phyloP scores from a whole-genome alignment of 345 rosid genomes.

The Acer yangbiense region DNA sequence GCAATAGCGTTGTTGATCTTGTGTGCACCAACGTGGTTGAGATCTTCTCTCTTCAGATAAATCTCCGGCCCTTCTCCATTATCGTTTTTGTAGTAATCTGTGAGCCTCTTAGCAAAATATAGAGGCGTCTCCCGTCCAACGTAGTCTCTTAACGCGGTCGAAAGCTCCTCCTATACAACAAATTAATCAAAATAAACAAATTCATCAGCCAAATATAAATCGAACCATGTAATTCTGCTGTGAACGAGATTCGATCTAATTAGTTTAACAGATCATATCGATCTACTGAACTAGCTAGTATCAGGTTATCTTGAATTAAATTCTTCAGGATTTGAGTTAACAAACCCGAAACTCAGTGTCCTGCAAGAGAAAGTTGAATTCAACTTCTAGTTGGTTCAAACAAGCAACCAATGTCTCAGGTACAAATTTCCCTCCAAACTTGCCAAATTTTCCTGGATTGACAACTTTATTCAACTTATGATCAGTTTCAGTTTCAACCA shows the following conservation, averaged over 20 bases:
- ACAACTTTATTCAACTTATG: not conserved
- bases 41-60: constrained; percentile 85
- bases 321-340: not conserved
- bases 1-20: constrained; percentile 87
- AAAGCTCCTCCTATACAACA: constrained; percentile 57
- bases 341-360: constrained; percentile 73
- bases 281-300: too few relatives aligned
- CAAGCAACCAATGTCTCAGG: constrained; percentile 64
- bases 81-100: constrained; percentile 59
- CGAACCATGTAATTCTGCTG: too few relatives aligned
- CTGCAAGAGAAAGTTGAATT: constrained; percentile 41
- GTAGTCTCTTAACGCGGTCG: constrained; percentile 62
- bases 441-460: constrained; percentile 54
- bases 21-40: constrained; percentile 76
- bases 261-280: too few relatives aligned
- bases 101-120: constrained; percentile 66
- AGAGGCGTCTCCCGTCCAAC: constrained; percentile 85
- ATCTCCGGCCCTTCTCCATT: constrained; percentile 70
- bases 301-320: too few relatives aligned
- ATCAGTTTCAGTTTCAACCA: not conserved
- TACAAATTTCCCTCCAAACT: constrained; percentile 79
- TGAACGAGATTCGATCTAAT: too few relatives aligned
- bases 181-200: not conserved
- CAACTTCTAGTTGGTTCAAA: constrained; percentile 59
- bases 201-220: too few relatives aligned